A percentile compares a stretch with the other conserved stretches of the same genome.
phyloP scores from a whole-genome alignment of 2,329 filamentous ascomycete species.

The Epichloe gansuensis region DNA sequence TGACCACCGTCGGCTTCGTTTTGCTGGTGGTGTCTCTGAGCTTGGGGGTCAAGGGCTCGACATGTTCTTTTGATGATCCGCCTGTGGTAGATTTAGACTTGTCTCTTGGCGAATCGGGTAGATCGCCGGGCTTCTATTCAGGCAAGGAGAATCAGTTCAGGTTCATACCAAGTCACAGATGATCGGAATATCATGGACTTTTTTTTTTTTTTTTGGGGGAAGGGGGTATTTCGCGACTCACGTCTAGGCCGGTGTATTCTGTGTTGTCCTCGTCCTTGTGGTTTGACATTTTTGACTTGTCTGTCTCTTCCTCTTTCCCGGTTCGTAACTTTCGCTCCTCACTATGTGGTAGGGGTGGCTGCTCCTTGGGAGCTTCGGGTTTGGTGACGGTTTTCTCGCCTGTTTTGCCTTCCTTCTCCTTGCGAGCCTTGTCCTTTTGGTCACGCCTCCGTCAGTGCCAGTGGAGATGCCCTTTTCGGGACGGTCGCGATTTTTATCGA shows the following conservation, averaged over 20 bases:
- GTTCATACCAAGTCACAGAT: neutral
- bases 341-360: conserved; percentile 67
- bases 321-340: conserved; percentile 57
- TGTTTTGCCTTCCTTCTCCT: conserved; percentile 52
- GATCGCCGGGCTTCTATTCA: conserved; percentile 62
- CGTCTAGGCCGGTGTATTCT: conserved; percentile 25
- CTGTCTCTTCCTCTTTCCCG: conserved; percentile 29
- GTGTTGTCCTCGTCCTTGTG: conserved; percentile 27
- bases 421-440: conserved; percentile 67
- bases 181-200: neutral
- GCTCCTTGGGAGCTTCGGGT: conserved; percentile 75
- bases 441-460: conserved; percentile 81
- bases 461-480: conserved; percentile 71
- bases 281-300: conserved; percentile 29
- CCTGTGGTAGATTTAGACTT: conserved; percentile 58
- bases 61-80: conserved; percentile 20
- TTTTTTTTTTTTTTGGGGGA: no score
- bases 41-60: neutral
- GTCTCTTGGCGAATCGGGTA: conserved; percentile 68
- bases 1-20: neutral
- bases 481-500: conserved; percentile 63
- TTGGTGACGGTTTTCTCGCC: conserved; percentile 59
- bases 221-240: conserved; percentile 8
- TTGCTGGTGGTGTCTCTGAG: conserved; percentile 14
- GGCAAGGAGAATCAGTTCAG: neutral